Evolutionary conservation across 192 early-diverging fungal genomes (phyloP), one percentile per base, ranked within the genome.

Genomic region (Glomus cerebriforme): DNA sequence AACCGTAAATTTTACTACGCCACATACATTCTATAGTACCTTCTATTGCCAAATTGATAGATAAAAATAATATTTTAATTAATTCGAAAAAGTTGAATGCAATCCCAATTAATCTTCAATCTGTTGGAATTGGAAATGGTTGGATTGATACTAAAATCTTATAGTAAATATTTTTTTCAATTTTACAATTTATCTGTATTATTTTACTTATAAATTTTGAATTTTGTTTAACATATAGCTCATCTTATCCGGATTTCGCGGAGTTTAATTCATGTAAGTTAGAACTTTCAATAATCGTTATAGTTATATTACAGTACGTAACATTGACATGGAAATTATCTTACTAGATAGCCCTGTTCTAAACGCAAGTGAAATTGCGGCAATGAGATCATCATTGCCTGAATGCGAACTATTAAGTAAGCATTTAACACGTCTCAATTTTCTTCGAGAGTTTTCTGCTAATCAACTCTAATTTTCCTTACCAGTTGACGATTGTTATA

Each of bases 41-140:
- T 82, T 37, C 82, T 81, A 82, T 85, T 85, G 80, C 67, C 79
- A 22, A 59, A 71, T 7, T 17, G 85, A 2, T 35, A 10, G 27
- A 49, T 79, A 65, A 47, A 45, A 37, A 1, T 82, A 85, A 47
- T 83, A 19, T 26, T 62, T 27, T 62, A 24, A 62, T 62, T 12
- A 62, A 27, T 12, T n/a, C 24, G n/a, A 27, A 27, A n/a, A 62
- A 62, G 12, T 7, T 62, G 26, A 27, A 62, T 9, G 60, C 26
- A 62, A 62, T 62, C 8, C 32, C 39, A 10, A 77, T 90, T 37
- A 84, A 84, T 12, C 63, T 90, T n/a, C 45, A 75, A 13, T 86
- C 85, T 12, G 79, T 89, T 39, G 89, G 87, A 6, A 87, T 90
- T 54, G 88, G 89, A 71, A 90, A 89, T 77, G 88, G 86, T 6